Percentiles rank a stretch among this genome's conserved stretches.
Evolutionary conservation across 331 rosid species (phyloP).

Genomic region (Pyrus hybrid): DNA sequence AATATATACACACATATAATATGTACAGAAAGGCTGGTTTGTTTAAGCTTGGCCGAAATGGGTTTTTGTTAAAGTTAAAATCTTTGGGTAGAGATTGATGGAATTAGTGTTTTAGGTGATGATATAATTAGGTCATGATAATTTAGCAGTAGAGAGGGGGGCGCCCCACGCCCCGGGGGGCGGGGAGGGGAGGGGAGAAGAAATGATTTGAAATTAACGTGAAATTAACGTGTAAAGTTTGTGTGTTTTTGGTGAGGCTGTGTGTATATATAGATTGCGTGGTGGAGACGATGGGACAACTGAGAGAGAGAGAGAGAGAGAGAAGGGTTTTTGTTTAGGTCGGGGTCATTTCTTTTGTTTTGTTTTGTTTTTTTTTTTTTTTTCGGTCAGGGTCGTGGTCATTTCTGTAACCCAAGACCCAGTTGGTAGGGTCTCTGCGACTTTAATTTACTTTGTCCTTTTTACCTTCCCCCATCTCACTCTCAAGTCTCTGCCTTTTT

Average conservation of each 20-base stretch:
- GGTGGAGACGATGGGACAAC: constrained; percentile 22
- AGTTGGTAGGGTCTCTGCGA: constrained; percentile 29
- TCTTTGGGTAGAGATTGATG: neutral
- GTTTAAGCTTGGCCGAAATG: neutral
- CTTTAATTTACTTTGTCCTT: constrained; percentile 30
- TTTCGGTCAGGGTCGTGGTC: constrained; percentile 23
- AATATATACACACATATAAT: neutral
- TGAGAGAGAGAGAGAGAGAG: neutral
- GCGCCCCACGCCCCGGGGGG: no score
- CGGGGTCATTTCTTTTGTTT: constrained; percentile 17
- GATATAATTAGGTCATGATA: constrained; percentile 32
- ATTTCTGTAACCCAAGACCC: constrained; percentile 31
- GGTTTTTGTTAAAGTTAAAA: neutral
- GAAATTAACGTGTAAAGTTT: constrained; percentile 1
- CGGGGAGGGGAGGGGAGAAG: neutral
- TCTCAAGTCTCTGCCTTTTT: neutral
- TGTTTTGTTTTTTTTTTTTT: no score
- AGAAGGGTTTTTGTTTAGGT: constrained; percentile 3
- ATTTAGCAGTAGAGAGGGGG: neutral
- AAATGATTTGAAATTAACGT: constrained; percentile 5
- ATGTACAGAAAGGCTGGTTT: neutral
- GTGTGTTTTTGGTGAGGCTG: neutral
- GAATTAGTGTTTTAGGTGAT: constrained; percentile 1
- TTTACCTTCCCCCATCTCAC: constrained; percentile 8
- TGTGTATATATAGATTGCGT: constrained; percentile 15